Evolutionary conservation across 345 rosid genomes (phyloP).

Genomic region (Nasturtium officinale): DNA sequence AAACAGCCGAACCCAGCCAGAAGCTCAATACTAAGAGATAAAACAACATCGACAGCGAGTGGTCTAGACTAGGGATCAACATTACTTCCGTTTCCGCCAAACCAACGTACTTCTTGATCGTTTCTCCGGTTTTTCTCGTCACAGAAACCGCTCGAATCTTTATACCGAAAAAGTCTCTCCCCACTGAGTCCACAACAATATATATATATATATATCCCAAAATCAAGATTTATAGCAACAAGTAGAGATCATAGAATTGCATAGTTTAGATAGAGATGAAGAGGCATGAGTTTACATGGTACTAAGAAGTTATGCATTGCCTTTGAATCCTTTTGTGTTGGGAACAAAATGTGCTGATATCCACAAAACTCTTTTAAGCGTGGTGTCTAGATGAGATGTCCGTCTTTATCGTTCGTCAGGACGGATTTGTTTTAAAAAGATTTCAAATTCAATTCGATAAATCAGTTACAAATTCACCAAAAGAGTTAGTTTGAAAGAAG

Average conservation of each 20-base stretch:
- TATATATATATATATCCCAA: too few species aligned
- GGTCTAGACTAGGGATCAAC: slow-evolving; percentile 65
- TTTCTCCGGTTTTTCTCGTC: slow-evolving; percentile 66
- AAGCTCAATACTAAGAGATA: slow-evolving; percentile 64
- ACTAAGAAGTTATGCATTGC: slow-evolving; percentile 45
- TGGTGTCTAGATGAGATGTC: not conserved
- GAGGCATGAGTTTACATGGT: slow-evolving; percentile 55
- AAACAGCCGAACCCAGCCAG: slow-evolving; percentile 64
- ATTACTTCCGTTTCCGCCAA: slow-evolving; percentile 55
- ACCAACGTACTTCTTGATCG: slow-evolving; percentile 55
- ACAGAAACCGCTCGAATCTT: slow-evolving; percentile 73
- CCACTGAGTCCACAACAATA: too few species aligned
- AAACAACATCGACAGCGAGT: slow-evolving; percentile 73
- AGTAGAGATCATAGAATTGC: not conserved
- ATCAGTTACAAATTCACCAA: not conserved
- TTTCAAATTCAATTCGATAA: not conserved
- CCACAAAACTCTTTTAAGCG: not conserved
- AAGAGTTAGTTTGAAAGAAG: not conserved
- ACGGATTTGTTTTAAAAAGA: not conserved
- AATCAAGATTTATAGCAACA: slow-evolving; percentile 19
- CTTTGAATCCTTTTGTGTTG: not conserved
- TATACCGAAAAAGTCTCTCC: slow-evolving; percentile 63
- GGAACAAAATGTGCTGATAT: not conserved
- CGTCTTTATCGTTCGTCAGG: not conserved
- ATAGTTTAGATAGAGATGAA: not conserved